Base-by-base conservation (phyloP, 164 flowering plant species). In the Amborella trichopoda region DNA sequence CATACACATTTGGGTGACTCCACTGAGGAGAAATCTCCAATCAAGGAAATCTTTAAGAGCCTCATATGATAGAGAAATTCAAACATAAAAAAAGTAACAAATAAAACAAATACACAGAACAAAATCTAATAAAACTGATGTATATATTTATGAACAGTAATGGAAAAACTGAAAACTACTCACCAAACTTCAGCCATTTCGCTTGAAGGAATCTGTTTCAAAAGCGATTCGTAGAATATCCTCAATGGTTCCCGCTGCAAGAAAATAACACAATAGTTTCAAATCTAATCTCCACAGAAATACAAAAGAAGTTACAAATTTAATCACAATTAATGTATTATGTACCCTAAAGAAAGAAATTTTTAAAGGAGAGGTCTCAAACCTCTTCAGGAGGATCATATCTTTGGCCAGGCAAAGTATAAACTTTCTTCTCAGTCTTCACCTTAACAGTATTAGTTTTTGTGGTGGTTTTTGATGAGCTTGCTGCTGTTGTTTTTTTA, bases 131-230 rank as follows among this genome's bases (percentile, higher is more conserved):
- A 16, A 33, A 16, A 16, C 37, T 12, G 37, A 33, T 33, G 16
- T 33, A 13, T 33, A 16, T 13, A 13, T 12, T 33, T 33, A 33
- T 33, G 37, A 12, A 3, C n/a, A n/a, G n/a, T n/a, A n/a, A n/a
- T n/a, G n/a, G 27, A 39, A 30, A n/a, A 34, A 5, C 28, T 19
- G 36, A 12, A 37, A 34, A 19, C 2, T 49, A 58, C 93, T 54
- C 59, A 91, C 96, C 99, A 91, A 63, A 91, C 75, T 54, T 82
- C 96, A 32, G 95, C 99, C 99, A 91, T 91, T 71, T 87, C 94
- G 61, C 96, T 91, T 5, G 83, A 71, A 3, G 99, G 99, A 49
- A 84, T 87, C 68, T 91, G 99, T 57, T 80, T 56, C 2, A 76
- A 82, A 44, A 87, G 56, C 0, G 96, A 84, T 48, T 83, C 96